phyloP scores from a whole-genome alignment of 1,139 yeast genomes.

The Hyphopichia buzzinii region DNA sequence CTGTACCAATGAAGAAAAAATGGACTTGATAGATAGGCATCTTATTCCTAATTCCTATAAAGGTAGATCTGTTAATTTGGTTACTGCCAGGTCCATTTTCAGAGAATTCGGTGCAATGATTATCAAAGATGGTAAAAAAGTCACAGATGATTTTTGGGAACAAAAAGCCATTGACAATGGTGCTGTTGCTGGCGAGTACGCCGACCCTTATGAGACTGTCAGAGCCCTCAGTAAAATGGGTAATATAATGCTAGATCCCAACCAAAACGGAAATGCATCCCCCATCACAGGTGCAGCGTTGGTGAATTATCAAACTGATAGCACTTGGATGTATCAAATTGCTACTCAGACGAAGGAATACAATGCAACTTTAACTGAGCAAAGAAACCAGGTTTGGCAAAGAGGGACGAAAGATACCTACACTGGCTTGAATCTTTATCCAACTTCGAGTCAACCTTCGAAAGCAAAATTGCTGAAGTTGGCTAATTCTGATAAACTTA shows the following conservation, averaged over 20 bases:
- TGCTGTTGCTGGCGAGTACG: constrained; percentile 74
- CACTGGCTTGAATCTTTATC: constrained; percentile 74
- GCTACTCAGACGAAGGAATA: constrained; percentile 73
- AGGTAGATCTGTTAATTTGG: constrained; percentile 85
- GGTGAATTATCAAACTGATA: constrained; percentile 54
- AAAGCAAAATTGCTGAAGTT: constrained; percentile 24
- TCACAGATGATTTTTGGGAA: constrained; percentile 89
- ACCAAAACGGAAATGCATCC: constrained; percentile 24
- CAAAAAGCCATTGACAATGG: constrained; percentile 69
- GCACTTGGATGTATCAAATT: constrained; percentile 85
- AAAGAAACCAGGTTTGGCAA: constrained; percentile 51
- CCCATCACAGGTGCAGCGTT: constrained; percentile 41
- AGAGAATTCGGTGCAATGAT: constrained; percentile 91
- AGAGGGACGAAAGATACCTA: constrained; percentile 78
- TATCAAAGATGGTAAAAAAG: constrained; percentile 74
- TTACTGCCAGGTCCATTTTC: constrained; percentile 85
- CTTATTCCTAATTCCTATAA: constrained; percentile 87
- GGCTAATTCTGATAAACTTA: constrained; percentile 21
- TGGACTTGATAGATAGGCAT: constrained; percentile 77
- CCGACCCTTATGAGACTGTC: constrained; percentile 63
- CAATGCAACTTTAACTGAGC: constrained; percentile 60
- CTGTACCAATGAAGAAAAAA: constrained; percentile 74
- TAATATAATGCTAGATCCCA: constrained; percentile 12
- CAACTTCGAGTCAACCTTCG: constrained; percentile 73
- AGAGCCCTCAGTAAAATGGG: constrained; percentile 18